These are phyloP conservation scores for Alnus rubra DNA, from an alignment of 306 rosid species.

Conservation along the genomic window DNA sequence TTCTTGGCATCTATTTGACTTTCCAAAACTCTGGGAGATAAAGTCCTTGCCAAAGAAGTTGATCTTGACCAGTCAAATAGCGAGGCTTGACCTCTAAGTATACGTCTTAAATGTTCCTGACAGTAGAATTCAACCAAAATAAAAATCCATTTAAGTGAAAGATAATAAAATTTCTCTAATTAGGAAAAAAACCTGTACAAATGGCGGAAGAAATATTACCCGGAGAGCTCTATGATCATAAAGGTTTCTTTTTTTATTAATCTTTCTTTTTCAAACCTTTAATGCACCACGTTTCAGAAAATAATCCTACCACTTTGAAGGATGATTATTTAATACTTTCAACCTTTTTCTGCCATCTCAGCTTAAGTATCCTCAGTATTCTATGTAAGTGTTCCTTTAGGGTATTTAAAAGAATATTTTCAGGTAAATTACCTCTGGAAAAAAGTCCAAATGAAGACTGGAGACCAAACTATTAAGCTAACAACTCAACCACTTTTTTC, in stretches of 20 bases:
- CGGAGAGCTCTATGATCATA: conserved; percentile 2
- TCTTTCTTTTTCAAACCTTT: neutral
- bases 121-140: conserved; percentile 25
- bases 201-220: conserved; percentile 11
- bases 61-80: conserved; percentile 95
- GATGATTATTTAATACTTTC: neutral
- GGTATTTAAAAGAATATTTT: neutral
- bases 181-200: conserved; percentile 13
- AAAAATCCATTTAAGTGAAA: conserved; percentile 19
- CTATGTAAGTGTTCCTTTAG: neutral
- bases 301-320: neutral
- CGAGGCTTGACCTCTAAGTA: conserved; percentile 98
- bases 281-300: neutral
- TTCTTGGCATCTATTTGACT: conserved; percentile 97
- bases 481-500: neutral
- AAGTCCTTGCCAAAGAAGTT: conserved; percentile 86
- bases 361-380: neutral
- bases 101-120: conserved; percentile 94
- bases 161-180: conserved; percentile 14
- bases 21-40: conserved; percentile 97
- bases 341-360: neutral
- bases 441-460: neutral
- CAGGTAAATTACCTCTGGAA: neutral
- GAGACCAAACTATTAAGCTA: neutral
- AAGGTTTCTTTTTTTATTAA: neutral